Base-by-base conservation (phyloP, 2,329 filamentous ascomycete species). In the Microcyclospora tardicrescens region DNA sequence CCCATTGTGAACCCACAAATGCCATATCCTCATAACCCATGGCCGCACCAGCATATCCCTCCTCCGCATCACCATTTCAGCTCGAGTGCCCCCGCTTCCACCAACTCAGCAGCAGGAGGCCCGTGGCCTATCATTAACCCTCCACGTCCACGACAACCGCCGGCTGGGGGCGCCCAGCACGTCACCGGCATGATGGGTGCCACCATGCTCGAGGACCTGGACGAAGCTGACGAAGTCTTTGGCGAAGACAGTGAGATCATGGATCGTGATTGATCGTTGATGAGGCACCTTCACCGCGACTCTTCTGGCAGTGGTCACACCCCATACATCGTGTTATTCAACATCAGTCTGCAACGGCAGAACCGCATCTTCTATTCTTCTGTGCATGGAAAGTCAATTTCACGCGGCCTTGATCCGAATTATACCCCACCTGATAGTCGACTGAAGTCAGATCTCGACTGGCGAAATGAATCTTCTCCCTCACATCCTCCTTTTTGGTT, bases 171-270 rank as follows among this genome's bases (percentile, higher is more conserved):
- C 10, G 54, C 54, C 13, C 55, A 58, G 42, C 54, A 60, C 36
- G 56, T 61, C 30, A 57, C 55, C 12, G 57, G 55, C 32, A 59
- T 61, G 58, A 57, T 61, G 52, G 53, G 54, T 10, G 56, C 57
- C 2, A 49, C 55, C 3, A 60, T 55, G 5, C 58, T 67, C 35
- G 56, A 59, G 30, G 58, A 60, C 34, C 48, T 54, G 14, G 63
- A 67, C 19, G 56, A 57, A 43, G 49, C 44, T 13, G 60, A 65
- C 34, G 64, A 67, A 29, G 61, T 61, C 24, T 65, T 65, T 45
- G 62, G 62, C 9, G 63, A 66, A 33, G 63, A 58, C 16, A 67
- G 64, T 43, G 64, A 67, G 51, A 57, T 65, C 41, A 56, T 66
- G 56, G 61, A 24, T 24, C 19, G 19, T 8, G 19, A 24, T 24